These are phyloP conservation scores for Tubosaeta sp. DNA, from an alignment of 768 basidiomycete species.

Conservation along the genomic window DNA sequence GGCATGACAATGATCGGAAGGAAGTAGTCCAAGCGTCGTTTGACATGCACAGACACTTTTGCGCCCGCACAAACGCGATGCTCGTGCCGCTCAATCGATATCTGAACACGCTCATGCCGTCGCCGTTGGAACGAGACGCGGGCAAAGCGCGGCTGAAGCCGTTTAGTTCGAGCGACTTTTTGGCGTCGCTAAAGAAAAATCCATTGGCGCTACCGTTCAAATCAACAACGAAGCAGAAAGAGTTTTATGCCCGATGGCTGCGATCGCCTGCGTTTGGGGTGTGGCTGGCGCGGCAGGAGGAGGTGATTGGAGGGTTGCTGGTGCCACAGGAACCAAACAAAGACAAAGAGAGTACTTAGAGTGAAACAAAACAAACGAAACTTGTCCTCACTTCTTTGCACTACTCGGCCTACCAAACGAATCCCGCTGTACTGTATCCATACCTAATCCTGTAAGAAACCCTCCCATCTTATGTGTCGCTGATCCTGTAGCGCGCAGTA, in stretches of 20 bases:
- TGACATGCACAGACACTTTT: conserved; percentile 75
- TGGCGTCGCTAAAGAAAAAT: conserved; percentile 66
- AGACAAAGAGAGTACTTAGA: conserved; percentile 22
- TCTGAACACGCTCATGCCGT: conserved; percentile 81
- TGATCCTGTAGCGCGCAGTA: conserved; percentile 29
- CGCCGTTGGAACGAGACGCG: conserved; percentile 43
- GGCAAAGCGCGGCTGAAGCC: conserved; percentile 49
- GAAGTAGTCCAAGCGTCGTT: conserved; percentile 61
- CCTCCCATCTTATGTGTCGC: conserved; percentile 17
- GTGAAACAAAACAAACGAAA: conserved; percentile 1
- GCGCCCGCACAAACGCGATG: conserved; percentile 77
- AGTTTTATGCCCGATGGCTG: conserved; percentile 78
- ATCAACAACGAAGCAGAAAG: conserved; percentile 55
- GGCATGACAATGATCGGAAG: not conserved
- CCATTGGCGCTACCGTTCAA: conserved; percentile 75
- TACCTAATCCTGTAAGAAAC: conserved; percentile 34
- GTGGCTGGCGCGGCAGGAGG: conserved; percentile 77
- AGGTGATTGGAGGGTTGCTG: conserved; percentile 54
- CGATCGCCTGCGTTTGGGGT: conserved; percentile 72
- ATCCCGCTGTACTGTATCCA: conserved; percentile 27
- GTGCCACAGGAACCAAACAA: conserved; percentile 26
- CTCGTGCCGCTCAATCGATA: conserved; percentile 90
- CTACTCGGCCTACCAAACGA: conserved; percentile 3
- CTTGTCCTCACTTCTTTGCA: conserved; percentile 11
- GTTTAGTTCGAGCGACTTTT: conserved; percentile 66